Evolutionary conservation across 2,329 filamentous ascomycete species (phyloP).

Genomic region (Scedosporium dehoogii): DNA sequence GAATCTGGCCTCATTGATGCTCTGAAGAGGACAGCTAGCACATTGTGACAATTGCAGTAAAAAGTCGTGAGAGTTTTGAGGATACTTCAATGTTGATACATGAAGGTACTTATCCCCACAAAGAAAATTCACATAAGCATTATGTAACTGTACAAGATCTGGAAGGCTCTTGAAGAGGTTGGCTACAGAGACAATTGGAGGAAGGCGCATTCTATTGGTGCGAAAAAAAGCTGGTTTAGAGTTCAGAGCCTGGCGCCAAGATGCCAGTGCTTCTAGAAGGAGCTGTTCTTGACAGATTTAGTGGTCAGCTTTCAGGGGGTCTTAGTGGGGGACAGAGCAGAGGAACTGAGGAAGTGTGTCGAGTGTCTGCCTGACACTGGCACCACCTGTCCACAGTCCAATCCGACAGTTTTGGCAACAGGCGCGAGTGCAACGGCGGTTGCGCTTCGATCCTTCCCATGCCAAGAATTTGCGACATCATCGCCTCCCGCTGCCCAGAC

Average conservation of each 20-base stretch:
- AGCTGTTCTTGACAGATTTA: neutral
- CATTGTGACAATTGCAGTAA: neutral
- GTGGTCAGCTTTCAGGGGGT: neutral
- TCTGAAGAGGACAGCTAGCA: constrained; percentile 2
- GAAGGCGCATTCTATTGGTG: neutral
- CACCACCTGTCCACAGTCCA: neutral
- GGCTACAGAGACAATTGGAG: neutral
- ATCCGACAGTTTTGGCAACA: too few relatives aligned
- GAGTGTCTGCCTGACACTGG: too few relatives aligned
- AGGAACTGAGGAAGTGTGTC: too few relatives aligned
- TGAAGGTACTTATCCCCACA: neutral
- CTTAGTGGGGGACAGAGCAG: too few relatives aligned
- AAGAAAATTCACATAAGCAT: neutral
- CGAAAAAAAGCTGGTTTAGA: neutral
- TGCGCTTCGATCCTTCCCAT: neutral
- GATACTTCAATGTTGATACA: neutral
- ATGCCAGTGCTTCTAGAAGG: neutral
- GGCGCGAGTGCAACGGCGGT: neutral
- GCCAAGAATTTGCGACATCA: neutral
- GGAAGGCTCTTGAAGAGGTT: neutral
- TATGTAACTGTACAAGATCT: neutral
- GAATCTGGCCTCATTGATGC: constrained; percentile 2
- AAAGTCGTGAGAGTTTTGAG: neutral
- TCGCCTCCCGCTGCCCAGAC: neutral
- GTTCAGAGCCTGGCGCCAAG: neutral